Conservation (phyloP, 129 eudicot species). For the Pseudognaphalium luteoalbum region DNA sequence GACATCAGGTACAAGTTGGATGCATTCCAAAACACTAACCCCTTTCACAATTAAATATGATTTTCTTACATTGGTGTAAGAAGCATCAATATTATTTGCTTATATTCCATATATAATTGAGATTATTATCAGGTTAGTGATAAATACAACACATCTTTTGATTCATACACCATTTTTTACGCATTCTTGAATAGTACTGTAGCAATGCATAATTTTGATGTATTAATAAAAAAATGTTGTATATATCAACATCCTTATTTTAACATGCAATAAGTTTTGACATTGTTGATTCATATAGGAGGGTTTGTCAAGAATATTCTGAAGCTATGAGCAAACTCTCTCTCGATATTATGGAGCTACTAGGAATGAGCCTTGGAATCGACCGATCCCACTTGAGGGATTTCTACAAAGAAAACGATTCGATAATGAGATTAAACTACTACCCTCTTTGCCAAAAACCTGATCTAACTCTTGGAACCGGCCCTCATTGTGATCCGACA, state of each 20-base stretch:
- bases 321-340: conserved; percentile 74
- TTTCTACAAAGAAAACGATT: conserved; percentile 70
- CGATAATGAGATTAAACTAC: conserved; percentile 80
- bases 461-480: conserved; percentile 80
- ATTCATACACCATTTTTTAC: too few relatives aligned
- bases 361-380: conserved; percentile 80
- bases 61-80: too few relatives aligned
- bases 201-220: too few relatives aligned
- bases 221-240: too few relatives aligned
- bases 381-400: conserved; percentile 52
- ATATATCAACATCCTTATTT: too few relatives aligned
- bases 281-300: conserved; percentile 42
- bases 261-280: neutral
- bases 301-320: conserved; percentile 68
- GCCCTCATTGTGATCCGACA: conserved; percentile 97
- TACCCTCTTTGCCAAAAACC: conserved; percentile 84
- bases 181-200: too few relatives aligned
- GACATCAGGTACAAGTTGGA: too few relatives aligned
- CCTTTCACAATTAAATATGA: too few relatives aligned
- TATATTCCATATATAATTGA: neutral
- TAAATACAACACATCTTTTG: too few relatives aligned
- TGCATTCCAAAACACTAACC: too few relatives aligned
- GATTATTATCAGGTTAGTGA: too few relatives aligned
- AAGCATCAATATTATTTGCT: neutral
- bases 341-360: conserved; percentile 68